Percentiles rank a stretch among this genome's conserved stretches.
Conservation (phyloP, 2,329 filamentous ascomycete genomes). For the Colletotrichum gloeosporioides region DNA sequence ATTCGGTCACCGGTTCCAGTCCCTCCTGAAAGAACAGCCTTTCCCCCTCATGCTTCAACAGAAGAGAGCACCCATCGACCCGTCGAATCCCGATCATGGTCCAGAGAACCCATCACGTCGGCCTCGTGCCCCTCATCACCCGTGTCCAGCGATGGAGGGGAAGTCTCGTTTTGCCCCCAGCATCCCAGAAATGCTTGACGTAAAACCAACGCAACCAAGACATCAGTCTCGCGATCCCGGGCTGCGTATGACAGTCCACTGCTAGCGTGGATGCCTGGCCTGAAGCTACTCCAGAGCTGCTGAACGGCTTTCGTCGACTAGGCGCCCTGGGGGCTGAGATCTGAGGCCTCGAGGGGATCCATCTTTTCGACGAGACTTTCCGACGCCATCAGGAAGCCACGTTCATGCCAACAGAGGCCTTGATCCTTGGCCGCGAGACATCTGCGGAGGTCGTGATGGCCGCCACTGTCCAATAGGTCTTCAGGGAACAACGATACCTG, state of each 20-base stretch:
- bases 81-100: background rate
- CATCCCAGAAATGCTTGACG: background rate
- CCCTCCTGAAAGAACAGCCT: background rate
- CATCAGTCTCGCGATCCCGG: background rate
- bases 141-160: background rate
- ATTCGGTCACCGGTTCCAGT: background rate
- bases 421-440: background rate
- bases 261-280: background rate
- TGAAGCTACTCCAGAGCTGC: background rate
- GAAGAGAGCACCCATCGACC: background rate
- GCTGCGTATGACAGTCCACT: background rate
- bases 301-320: background rate
- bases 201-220: background rate
- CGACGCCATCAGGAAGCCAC: background rate
- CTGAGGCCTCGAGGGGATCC: background rate
- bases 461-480: background rate
- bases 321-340: background rate
- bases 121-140: rapidly evolving
- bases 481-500: background rate
- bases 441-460: rapidly evolving
- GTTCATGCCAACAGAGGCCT: background rate
- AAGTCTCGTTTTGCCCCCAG: rapidly evolving
- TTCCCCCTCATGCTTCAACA: rapidly evolving
- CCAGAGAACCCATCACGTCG: rapidly evolving
- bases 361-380: background rate